Percentiles rank a stretch among this genome's conserved stretches.
These are phyloP conservation scores for Madurella mycetomatis DNA, from an alignment of 2,329 filamentous ascomycete species.

Conservation along the genomic window DNA sequence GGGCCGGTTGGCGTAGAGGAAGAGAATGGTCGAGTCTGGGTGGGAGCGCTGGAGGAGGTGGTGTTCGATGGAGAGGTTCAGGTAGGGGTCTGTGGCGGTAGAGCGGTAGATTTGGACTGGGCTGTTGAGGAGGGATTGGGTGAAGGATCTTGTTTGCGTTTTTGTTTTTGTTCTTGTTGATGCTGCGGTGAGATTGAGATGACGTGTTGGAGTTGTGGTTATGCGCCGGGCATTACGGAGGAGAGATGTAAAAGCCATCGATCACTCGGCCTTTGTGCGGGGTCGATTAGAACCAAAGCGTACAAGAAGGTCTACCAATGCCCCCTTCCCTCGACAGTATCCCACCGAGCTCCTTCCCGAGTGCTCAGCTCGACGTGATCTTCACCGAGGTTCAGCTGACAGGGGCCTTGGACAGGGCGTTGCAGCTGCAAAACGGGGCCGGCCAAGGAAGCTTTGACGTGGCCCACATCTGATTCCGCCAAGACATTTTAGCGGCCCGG, in stretches of 20 bases:
- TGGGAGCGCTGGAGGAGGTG: constrained; percentile 73
- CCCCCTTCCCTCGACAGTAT: no score
- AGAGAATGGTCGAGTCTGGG: constrained; percentile 69
- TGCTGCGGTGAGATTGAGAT: neutral
- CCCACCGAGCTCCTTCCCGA: no score
- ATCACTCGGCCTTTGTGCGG: neutral
- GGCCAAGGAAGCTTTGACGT: no score
- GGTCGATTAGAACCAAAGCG: neutral
- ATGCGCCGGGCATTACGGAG: neutral
- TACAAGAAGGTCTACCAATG: neutral
- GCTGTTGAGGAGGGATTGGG: constrained; percentile 7
- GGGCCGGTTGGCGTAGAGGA: constrained; percentile 83
- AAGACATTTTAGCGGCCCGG: neutral
- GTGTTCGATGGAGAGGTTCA: constrained; percentile 94
- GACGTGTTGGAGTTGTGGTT: neutral
- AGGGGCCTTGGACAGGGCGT: no score
- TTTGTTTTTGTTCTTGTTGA: neutral
- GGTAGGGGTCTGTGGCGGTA: constrained; percentile 65
- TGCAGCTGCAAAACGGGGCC: no score
- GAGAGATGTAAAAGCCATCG: constrained; percentile 2
- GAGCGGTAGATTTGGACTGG: constrained; percentile 66
- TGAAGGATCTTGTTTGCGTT: constrained; percentile 4
- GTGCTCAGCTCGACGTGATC: no score
- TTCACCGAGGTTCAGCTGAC: no score
- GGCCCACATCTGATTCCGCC: constrained; percentile 1